Percentiles rank a stretch among this genome's conserved stretches.
phyloP scores from a whole-genome alignment of 345 rosid species.

The Rhodamnia argentea region DNA sequence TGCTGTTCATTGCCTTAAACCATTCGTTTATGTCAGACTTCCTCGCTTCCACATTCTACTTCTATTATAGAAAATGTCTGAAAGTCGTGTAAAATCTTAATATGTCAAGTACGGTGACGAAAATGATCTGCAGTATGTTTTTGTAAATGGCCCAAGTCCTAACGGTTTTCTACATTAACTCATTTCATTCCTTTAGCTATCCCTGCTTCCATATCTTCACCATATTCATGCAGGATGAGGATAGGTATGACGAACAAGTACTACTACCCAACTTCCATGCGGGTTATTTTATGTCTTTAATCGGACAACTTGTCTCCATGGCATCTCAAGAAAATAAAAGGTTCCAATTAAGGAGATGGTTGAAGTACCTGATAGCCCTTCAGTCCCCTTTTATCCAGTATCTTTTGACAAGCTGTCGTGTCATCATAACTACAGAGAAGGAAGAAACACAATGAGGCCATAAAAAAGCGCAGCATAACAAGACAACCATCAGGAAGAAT shows the following conservation, averaged over 20 bases:
- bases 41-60: background rate
- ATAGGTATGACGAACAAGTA: background rate
- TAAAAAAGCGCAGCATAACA: background rate
- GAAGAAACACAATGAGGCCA: background rate
- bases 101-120: background rate
- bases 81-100: background rate
- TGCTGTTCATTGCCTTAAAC: background rate
- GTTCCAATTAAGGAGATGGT: background rate
- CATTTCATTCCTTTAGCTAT: background rate
- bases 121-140: background rate
- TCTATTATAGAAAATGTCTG: background rate
- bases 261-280: background rate
- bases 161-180: background rate
- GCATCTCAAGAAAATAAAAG: background rate
- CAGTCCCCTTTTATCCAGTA: constrained; percentile 85
- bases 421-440: constrained; percentile 68
- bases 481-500: background rate
- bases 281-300: background rate
- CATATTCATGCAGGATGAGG: background rate
- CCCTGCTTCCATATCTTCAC: background rate
- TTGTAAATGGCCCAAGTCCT: background rate
- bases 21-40: background rate
- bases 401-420: constrained; percentile 83
- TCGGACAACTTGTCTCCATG: background rate
- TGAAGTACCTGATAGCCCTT: constrained; percentile 86